These are phyloP conservation scores for Candida frijolesensis DNA, from an alignment of 1,139 yeast genomes.

Conservation along the genomic window DNA sequence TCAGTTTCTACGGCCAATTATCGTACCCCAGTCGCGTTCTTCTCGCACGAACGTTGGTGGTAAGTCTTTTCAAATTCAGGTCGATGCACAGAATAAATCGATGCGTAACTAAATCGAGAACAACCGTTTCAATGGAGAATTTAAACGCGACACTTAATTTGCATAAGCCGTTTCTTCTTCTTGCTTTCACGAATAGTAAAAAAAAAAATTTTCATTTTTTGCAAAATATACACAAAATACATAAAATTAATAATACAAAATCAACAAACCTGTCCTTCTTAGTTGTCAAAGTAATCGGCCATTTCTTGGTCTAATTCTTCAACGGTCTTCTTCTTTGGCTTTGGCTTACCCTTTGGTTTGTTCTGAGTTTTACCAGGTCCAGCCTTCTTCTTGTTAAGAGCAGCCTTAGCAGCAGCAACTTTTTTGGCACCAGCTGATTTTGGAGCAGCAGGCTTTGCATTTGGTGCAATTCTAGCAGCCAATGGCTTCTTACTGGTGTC, in stretches of 20 bases:
- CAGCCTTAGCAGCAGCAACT: constrained; percentile 27
- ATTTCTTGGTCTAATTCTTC: constrained; percentile 93
- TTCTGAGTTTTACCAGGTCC: constrained; percentile 21
- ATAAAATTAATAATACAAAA: background rate
- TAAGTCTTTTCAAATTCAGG: too few relatives aligned
- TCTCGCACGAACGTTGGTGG: too few relatives aligned
- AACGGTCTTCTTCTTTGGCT: constrained; percentile 68
- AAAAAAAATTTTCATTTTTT: too few relatives aligned
- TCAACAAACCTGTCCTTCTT: background rate
- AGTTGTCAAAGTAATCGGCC: constrained; percentile 71
- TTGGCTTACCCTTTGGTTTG: constrained; percentile 34
- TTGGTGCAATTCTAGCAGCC: constrained; percentile 60
- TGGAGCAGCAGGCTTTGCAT: constrained; percentile 23
- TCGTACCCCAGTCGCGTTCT: too few relatives aligned
- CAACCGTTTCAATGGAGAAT: too few relatives aligned
- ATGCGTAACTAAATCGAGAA: too few relatives aligned
- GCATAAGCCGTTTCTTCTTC: too few relatives aligned
- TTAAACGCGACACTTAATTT: too few relatives aligned
- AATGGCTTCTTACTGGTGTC: constrained; percentile 84
- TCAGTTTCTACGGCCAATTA: too few relatives aligned
- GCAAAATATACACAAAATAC: background rate
- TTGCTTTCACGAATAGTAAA: too few relatives aligned
- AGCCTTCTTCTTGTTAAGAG: constrained; percentile 25
- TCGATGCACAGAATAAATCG: too few relatives aligned
- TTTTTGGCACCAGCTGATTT: constrained; percentile 28